Base-by-base conservation (phyloP, 2,329 filamentous ascomycete genomes). In the Aspergillus fumigatiaffinis region DNA sequence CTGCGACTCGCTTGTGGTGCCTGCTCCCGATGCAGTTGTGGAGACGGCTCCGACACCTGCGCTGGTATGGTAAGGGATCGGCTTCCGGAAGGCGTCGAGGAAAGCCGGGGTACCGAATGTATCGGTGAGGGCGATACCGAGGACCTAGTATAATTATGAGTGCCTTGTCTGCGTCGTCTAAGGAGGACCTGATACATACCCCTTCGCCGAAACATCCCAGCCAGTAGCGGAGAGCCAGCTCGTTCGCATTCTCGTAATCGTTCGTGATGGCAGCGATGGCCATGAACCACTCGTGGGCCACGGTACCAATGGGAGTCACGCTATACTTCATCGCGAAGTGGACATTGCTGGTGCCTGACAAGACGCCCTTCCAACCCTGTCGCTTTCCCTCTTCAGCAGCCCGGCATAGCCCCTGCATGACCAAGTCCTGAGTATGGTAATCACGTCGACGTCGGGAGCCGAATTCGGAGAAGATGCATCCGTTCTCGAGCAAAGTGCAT, bases 211-310 rank as follows among this genome's bases (percentile, higher is more conserved):
- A 99, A 60, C 90, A 96, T 53, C 87, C 87, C 35, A 96, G 84
- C 94, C 94, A 99, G 72, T 95, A 91, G 57, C 86, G 82, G 64
- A 99, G 78, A 0, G 91, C 92, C 62, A 88, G 83, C 72, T 96
- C 91, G 41, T 92, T 96, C 3, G 94, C 92, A 60, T 84, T 81
- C 65, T 86, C 83, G 71, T 99, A 99, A 75, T 97, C 85, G 61
- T 91, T 83, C 4, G 88, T 90, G 65, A 97, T 91, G 42, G 94
- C 92, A 0, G 94, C 94, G 61, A 96, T 93, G 46, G 91, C 92
- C 94, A 99, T 99, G 79, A 97, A 97, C 94, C 94, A 99, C 77
- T 99, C 94, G 70, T 99, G 94, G 0, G 94, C 94, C 1, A 91
- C 87, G 0, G 94, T 99, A 4, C 94, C 94, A 12, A 97, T 84